Base-by-base conservation (phyloP, 164 flowering plant species). In the Stephania cephalantha region DNA sequence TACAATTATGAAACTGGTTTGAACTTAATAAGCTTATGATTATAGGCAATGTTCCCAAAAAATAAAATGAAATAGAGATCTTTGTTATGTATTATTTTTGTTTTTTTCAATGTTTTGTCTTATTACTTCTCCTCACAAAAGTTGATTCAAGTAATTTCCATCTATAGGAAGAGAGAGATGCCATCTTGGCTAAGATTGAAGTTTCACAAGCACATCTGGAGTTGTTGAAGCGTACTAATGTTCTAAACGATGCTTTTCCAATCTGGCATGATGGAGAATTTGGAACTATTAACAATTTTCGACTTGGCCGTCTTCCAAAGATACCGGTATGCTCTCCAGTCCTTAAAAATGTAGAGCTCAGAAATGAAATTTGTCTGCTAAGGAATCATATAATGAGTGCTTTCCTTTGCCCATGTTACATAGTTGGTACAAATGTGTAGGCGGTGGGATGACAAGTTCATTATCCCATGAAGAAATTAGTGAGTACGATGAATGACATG, bases 231-330 rank as follows among this genome's bases (percentile, higher is more conserved):
- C 85, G 86, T 70, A 92, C 94, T 64, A 96, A 92, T 85, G 99
- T 96, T 46, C 87, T 96, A 48, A 91, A 87, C 83, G 97, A 94
- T 85, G 98, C 98, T 77, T 96, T 94, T 78, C 97, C 94, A 5
- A 93, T 93, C 42, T 83, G 87, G 82, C 92, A 92, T 85, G 98
- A 96, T 84, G 97, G 97, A 74, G 99, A 93, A 65, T 96, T 96
- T 84, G 99, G 99, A 78, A 96, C 99, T 22, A 96, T 96, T 68
- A 96, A 96, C 85, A 93, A 96, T 85, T 96, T 93, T 55, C 91
- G 98, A 65, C 94, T 93, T 79, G 99, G 98, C 79, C 86, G 98
- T 72, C 97, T 93, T 81, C 92, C 99, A 68, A 93, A 90, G 82
- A 84, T 93, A 75, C 95, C 84, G 71, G 97, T 91, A 86, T 75